Base-by-base conservation (phyloP, 441 rosid genomes). In the Gossypium schwendimanii region DNA sequence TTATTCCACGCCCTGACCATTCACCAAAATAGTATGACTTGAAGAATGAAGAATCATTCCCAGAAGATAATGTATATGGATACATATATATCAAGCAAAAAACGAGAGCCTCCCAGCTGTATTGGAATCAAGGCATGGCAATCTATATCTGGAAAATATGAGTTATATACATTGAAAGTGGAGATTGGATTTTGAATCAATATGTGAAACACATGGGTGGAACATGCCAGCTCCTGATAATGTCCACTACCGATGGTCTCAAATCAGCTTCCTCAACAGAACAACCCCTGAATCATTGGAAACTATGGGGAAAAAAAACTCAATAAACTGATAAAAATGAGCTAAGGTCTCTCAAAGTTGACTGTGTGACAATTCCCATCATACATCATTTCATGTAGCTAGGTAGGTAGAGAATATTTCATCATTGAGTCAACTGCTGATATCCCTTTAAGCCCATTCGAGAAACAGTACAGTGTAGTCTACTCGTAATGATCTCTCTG, bases 161-260 rank as follows among this genome's bases (percentile, higher is more conserved):
- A n/a, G 41, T 66, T 64, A 57, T 57, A 57, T 21, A 44, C 54
- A 44, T 44, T 24, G 58, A 66, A 47, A 47, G 70, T 66, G 58
- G 57, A 20, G 10, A 47, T 54, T 4, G 58, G 76, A 68, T 28
- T 61, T 61, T 45, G 53, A 67, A 67, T 31, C 60, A 7, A 23
- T 45, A 59, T 33, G 8, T 53, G 12, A 21, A 5, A n/a, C 54
- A 71, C 68, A 26, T 49, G 55, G 41, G 24, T 18, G 24, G 53
- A 20, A 7, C 31, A 63, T 24, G 36, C 41, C 36, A 31, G 23
- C n/a, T 21, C 31, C 14, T 24, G 63, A 47, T 72, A 23, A 61
- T 71, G 78, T 55, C 73, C 81, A 81, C 81, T 28, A 68, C n/a
- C 75, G 28, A 77, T 36, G 81, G 83, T 50, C 52, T 53, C n/a